phyloP scores from a whole-genome alignment of 129 eudicot species.

The Chrysanthemum makinoi region DNA sequence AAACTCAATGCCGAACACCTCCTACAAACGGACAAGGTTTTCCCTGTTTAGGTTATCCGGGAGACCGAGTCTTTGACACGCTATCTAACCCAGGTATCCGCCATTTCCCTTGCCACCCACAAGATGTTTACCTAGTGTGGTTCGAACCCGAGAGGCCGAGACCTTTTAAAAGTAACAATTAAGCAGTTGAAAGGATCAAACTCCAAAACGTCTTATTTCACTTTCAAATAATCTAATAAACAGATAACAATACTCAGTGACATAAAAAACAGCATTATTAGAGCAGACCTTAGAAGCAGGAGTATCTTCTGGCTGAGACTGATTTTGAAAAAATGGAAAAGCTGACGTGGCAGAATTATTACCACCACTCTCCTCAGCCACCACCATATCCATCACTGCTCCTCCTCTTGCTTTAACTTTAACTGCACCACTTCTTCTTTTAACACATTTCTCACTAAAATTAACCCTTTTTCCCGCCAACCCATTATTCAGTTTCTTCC shows the following conservation, averaged over 20 bases:
- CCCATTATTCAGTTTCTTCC: slow-evolving; percentile 32
- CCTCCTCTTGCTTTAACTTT: slow-evolving; percentile 20
- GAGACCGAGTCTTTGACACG: not conserved
- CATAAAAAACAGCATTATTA: not conserved
- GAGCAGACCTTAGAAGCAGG: slow-evolving; percentile 62
- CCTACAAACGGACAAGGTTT: not conserved
- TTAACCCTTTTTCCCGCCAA: slow-evolving; percentile 18
- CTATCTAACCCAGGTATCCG: not conserved
- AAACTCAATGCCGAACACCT: too few relatives aligned
- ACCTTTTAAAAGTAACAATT: too few relatives aligned
- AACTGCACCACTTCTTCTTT: slow-evolving; percentile 23
- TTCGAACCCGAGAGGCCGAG: too few relatives aligned
- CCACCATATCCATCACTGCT: slow-evolving; percentile 28
- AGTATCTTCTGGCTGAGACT: slow-evolving; percentile 37
- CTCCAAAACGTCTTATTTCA: too few relatives aligned
- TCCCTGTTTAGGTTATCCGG: not conserved
- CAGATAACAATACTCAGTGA: too few relatives aligned
- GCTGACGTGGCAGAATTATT: slow-evolving; percentile 32
- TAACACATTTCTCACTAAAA: not conserved
- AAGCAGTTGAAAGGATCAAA: too few relatives aligned
- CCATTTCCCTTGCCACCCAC: not conserved
- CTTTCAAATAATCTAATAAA: too few relatives aligned
- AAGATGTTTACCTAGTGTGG: not conserved
- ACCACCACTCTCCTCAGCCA: not conserved
- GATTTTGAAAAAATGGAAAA: slow-evolving; percentile 44